A percentile compares a stretch with the other conserved stretches of the same genome.
Conservation (phyloP, 495 filamentous ascomycete species). For the Xanthoparmelia taractica region DNA sequence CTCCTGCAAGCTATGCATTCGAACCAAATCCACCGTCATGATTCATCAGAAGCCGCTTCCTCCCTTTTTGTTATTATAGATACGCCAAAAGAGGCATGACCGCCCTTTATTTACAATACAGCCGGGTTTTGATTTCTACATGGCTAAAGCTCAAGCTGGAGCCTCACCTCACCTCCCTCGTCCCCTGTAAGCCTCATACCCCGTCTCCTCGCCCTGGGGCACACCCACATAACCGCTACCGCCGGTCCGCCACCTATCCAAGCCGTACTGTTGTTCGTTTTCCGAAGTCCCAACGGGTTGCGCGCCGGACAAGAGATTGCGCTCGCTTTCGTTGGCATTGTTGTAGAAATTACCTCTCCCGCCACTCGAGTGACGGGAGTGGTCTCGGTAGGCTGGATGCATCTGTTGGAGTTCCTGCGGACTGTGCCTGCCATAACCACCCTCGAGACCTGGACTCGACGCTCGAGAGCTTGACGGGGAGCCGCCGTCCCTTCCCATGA, state of each 20-base stretch:
- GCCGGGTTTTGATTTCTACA: not conserved
- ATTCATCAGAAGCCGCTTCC: not conserved
- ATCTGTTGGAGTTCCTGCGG: conserved; percentile 13
- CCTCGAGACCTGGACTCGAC: conserved; percentile 37
- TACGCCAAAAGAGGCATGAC: not conserved
- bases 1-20: not conserved
- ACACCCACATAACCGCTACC: conserved; percentile 42
- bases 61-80: not conserved
- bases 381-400: conserved; percentile 20
- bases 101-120: not conserved
- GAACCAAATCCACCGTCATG: not conserved
- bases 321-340: conserved; percentile 40
- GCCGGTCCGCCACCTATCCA: conserved; percentile 42
- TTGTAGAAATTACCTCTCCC: conserved; percentile 30
- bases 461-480: conserved; percentile 36
- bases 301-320: conserved; percentile 36
- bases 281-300: conserved; percentile 34
- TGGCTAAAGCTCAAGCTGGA: not conserved
- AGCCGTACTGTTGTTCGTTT: conserved; percentile 25
- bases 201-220: conserved; percentile 36
- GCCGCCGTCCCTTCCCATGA: conserved; percentile 39
- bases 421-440: not conserved
- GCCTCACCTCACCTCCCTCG: conserved; percentile 33
- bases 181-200: conserved; percentile 42
- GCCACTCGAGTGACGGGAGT: conserved; percentile 7